Evolutionary conservation across 2,329 filamentous ascomycete genomes (phyloP), one percentile per base, ranked within the genome.

Genomic region (Aspergillaceae sp.): DNA sequence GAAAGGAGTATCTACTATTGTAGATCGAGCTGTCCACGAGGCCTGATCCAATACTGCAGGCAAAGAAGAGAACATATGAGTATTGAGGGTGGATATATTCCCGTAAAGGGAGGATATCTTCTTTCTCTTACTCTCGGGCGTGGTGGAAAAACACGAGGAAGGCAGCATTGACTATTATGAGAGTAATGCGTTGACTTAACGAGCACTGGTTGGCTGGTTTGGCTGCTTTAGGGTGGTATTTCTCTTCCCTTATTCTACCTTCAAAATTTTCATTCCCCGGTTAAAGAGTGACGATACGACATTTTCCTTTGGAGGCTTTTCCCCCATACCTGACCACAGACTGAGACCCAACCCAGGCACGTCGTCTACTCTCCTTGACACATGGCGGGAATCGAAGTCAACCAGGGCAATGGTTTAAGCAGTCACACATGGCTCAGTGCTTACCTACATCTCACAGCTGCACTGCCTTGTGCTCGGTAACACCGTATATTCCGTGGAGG

Each of bases 21-120:
- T 62, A 62, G 40, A 61, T 56, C 3, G 60, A 62, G 42, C 60
- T 62, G 35, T 62, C 59, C 7, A 60, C 48, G 4, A 62, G 48
- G 3, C 60, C 60, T 0, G 60, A 62, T 5, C 47, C 52, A 33
- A 62, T 48, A 42, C 60, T 62, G 45, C 60, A 62, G 26, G 50
- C 54, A 35, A 55, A 56, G 3, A 62, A 46, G 4, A 61, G 48
- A n/a, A 56, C 28, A 6, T 62, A 53, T 2, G 57, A 55, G 49
- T 61, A 49, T 29, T 49, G 47, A 26, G 55, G 47, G 26, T 55
- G 49, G 19, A 62, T 40, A 5, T 61, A 56, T 5, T 48, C 48
- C 8, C 36, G 45, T 6, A 61, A 35, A 57, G 59, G 10, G 19
- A 19, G 38, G 8, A 37, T n/a, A 37, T n/a, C 3, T n/a, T 37